Percentiles rank a stretch among this genome's conserved stretches.
Conservation (phyloP, 306 rosid genomes). For the Gynostemma pentaphyllum region DNA sequence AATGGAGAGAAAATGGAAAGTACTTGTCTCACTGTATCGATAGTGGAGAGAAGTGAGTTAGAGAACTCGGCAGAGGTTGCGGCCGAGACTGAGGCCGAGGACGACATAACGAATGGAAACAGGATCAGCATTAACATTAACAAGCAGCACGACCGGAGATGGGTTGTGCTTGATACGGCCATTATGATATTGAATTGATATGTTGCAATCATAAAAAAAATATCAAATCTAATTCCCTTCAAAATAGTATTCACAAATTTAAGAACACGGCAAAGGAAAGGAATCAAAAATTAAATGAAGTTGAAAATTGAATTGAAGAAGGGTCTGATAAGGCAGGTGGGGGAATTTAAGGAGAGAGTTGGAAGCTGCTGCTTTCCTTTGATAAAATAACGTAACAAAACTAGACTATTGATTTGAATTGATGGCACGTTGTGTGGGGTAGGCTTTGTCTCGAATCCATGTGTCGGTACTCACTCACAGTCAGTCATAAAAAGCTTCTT, state of each 20-base stretch:
- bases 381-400: not conserved
- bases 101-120: not conserved
- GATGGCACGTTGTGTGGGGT: not conserved
- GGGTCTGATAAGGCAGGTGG: constrained; percentile 40
- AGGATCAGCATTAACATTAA: constrained; percentile 3
- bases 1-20: constrained; percentile 38
- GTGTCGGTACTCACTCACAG: constrained; percentile 23
- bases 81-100: constrained; percentile 16
- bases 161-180: not conserved
- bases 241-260: too few species aligned
- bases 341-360: constrained; percentile 36
- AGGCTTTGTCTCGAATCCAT: not conserved
- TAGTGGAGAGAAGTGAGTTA: constrained; percentile 19
- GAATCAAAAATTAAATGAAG: not conserved
- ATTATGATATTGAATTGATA: not conserved
- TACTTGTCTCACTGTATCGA: constrained; percentile 19
- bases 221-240: too few species aligned
- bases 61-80: constrained; percentile 38
- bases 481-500: not conserved
- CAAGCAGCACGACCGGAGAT: not conserved
- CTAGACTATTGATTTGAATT: not conserved
- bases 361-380: not conserved
- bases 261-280: not conserved
- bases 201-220: too few species aligned
- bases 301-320: not conserved